Percentiles rank a stretch among this genome's conserved stretches.
Evolutionary conservation across 169 alveolate species (phyloP).

Genomic region (Plasmodium knowlesi): DNA sequence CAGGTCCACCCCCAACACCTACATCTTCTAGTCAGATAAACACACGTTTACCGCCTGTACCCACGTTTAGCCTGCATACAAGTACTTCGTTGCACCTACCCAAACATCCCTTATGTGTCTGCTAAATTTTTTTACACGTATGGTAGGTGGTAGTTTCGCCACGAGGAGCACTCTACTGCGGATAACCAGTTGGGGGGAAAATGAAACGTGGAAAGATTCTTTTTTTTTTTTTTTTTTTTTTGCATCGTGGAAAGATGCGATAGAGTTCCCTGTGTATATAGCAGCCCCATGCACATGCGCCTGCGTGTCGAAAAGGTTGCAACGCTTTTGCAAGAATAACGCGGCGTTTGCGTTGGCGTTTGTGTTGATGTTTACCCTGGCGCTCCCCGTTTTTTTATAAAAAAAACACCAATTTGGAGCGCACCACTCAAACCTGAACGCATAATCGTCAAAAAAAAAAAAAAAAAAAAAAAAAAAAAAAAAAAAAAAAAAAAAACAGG

Average conservation of each 20-base stretch:
- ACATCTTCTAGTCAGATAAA: neutral
- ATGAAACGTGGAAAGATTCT: neutral
- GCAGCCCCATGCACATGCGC: neutral
- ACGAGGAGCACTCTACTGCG: neutral
- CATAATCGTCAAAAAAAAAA: neutral
- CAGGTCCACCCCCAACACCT: neutral
- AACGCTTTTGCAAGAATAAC: neutral
- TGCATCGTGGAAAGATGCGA: neutral
- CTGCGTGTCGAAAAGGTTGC: neutral
- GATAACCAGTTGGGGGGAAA: neutral
- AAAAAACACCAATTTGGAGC: neutral
- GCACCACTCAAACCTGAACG: neutral
- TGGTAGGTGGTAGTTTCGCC: neutral
- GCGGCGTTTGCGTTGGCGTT: neutral
- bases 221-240: too few species aligned
- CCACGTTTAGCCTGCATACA: neutral
- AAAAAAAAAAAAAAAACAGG: neutral
- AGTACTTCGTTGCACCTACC: neutral
- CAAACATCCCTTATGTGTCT: neutral
- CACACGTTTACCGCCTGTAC: neutral
- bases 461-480: too few species aligned
- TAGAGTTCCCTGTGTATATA: neutral
- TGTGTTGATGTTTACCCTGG: neutral
- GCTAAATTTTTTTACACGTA: too few species aligned
- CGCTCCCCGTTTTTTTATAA: neutral